Evolutionary conservation across 306 rosid species (phyloP).

Genomic region (Vigna unguiculata): DNA sequence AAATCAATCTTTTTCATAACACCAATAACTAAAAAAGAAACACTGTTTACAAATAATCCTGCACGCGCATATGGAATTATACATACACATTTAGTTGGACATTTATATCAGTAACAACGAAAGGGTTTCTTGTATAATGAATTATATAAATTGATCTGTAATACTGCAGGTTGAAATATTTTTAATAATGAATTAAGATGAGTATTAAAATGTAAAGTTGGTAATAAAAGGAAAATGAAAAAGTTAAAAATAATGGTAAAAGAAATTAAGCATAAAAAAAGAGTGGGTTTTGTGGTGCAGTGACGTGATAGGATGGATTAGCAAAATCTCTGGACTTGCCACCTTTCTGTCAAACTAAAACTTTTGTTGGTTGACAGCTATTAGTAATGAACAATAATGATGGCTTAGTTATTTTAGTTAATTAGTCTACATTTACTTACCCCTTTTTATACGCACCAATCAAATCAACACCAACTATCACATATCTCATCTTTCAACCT

Average conservation of each 20-base stretch:
- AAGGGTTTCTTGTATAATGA: background rate
- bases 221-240: background rate
- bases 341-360: background rate
- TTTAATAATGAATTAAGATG: background rate
- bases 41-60: background rate
- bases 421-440: background rate
- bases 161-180: background rate
- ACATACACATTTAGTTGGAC: too few relatives aligned
- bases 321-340: slow-evolving; percentile 22
- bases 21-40: background rate
- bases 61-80: background rate
- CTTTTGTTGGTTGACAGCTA: slow-evolving; percentile 38
- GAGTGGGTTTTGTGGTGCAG: background rate
- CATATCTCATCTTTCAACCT: background rate
- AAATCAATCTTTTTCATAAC: slow-evolving; percentile 17
- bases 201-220: background rate
- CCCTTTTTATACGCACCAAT: background rate
- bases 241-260: too few relatives aligned
- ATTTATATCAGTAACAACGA: background rate
- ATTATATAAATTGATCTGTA: background rate
- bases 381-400: background rate
- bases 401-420: slow-evolving; percentile 23
- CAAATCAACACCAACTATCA: slow-evolving; percentile 4
- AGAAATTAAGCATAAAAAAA: too few relatives aligned
- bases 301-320: background rate